Evolutionary conservation across 2,329 filamentous ascomycete genomes (phyloP).

Genomic region (Tolypocladium sp.): DNA sequence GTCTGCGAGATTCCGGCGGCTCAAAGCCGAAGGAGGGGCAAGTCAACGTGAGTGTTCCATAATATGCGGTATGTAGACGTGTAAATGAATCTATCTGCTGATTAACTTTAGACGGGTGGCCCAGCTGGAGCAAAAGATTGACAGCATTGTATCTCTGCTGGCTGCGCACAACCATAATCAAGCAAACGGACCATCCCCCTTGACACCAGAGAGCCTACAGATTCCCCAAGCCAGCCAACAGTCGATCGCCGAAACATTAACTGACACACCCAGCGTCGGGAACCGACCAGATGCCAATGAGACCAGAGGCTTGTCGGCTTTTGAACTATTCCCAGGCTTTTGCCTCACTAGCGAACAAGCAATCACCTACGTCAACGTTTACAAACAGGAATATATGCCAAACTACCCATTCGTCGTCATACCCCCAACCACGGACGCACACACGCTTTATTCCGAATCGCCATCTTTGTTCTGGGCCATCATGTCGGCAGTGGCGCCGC

Average conservation of each 20-base stretch:
- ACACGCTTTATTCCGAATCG: constrained; percentile 19
- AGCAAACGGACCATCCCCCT: not conserved
- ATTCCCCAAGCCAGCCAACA: too few species aligned
- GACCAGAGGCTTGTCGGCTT: not conserved
- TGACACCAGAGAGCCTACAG: too few species aligned
- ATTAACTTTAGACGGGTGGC: constrained; percentile 20
- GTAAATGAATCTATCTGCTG: too few species aligned
- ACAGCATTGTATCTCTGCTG: constrained; percentile 28
- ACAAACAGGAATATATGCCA: constrained; percentile 21
- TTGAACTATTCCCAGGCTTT: constrained; percentile 25
- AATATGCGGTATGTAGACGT: too few species aligned
- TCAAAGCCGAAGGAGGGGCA: too few species aligned
- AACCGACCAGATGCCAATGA: too few species aligned
- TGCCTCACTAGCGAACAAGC: constrained; percentile 22
- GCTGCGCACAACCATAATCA: constrained; percentile 14
- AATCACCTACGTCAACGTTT: constrained; percentile 19
- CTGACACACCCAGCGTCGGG: too few species aligned
- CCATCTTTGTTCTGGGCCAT: constrained; percentile 29
- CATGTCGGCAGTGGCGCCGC: constrained; percentile 7
- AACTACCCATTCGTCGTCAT: constrained; percentile 30
- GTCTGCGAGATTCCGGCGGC: too few species aligned
- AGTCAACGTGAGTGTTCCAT: too few species aligned
- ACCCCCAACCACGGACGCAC: constrained; percentile 10
- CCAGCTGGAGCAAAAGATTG: constrained; percentile 28
- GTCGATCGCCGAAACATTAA: too few species aligned